Evolutionary conservation across 2,329 filamentous ascomycete species (phyloP).

Genomic region (Stachybotrys chlorohalonatus): DNA sequence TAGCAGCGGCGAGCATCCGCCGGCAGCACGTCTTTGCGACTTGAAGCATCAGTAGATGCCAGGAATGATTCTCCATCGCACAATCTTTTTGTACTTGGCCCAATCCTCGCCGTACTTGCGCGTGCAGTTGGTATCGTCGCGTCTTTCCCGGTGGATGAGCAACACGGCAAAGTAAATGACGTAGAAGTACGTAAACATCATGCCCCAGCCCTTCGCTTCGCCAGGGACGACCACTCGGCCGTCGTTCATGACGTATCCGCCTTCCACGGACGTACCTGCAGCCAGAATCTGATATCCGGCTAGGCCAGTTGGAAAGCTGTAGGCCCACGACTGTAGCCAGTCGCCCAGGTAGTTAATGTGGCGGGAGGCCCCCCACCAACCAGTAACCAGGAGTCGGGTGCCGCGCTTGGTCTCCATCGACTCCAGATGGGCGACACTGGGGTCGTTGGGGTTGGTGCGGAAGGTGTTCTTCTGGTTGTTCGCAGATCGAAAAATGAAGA

Average conservation of each 20-base stretch:
- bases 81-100: constrained; percentile 77
- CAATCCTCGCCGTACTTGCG: constrained; percentile 91
- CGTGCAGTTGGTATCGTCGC: constrained; percentile 86
- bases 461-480: constrained; percentile 96
- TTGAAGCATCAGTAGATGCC: constrained; percentile 57
- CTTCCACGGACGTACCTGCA: constrained; percentile 38
- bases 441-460: constrained; percentile 77
- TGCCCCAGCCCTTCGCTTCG: constrained; percentile 71
- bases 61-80: constrained; percentile 75
- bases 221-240: constrained; percentile 61
- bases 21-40: no score
- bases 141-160: constrained; percentile 73
- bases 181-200: constrained; percentile 90
- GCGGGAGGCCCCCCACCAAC: constrained; percentile 87
- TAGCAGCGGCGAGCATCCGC: no score
- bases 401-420: constrained; percentile 80
- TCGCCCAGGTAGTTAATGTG: constrained; percentile 97
- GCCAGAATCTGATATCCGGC: constrained; percentile 70
- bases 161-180: constrained; percentile 84
- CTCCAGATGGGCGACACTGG: constrained; percentile 67
- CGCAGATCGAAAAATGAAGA: constrained; percentile 84
- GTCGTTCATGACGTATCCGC: constrained; percentile 47
- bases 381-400: constrained; percentile 70
- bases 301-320: constrained; percentile 76
- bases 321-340: constrained; percentile 90